Evolutionary conservation across 2,329 filamentous ascomycete species (phyloP).

Genomic region (Helotiales sp.): DNA sequence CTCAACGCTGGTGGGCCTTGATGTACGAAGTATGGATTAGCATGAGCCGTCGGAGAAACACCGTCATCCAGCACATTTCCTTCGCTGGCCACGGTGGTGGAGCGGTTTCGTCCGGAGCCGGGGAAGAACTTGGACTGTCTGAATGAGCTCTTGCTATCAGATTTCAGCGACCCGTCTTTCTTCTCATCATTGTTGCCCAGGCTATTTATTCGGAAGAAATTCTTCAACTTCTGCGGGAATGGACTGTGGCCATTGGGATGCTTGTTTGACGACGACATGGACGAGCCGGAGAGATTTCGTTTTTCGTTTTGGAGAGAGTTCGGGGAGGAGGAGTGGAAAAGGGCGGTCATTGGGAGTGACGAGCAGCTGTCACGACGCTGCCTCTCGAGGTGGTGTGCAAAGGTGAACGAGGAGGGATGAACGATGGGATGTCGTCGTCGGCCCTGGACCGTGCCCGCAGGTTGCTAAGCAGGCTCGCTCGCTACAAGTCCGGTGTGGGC

Average conservation of each 20-base stretch:
- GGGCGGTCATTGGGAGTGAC: slow-evolving; percentile 30
- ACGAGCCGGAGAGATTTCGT: slow-evolving; percentile 33
- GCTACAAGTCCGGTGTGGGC: not conserved
- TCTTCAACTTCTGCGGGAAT: slow-evolving; percentile 68
- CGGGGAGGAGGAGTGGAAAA: slow-evolving; percentile 31
- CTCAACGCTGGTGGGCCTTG: slow-evolving; percentile 91
- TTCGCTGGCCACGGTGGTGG: slow-evolving; percentile 88
- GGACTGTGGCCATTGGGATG: slow-evolving; percentile 53
- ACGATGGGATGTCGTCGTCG: slow-evolving; percentile 12
- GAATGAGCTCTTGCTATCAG: slow-evolving; percentile 52
- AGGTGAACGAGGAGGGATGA: not conserved
- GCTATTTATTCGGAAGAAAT: slow-evolving; percentile 69
- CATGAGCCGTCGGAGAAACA: slow-evolving; percentile 87
- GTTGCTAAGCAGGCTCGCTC: slow-evolving; percentile 18
- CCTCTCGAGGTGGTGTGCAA: slow-evolving; percentile 17
- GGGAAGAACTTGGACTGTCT: slow-evolving; percentile 88
- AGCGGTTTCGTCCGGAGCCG: slow-evolving; percentile 82
- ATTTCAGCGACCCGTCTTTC: slow-evolving; percentile 36
- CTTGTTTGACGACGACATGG: slow-evolving; percentile 49
- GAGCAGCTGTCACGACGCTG: slow-evolving; percentile 32
- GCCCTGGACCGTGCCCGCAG: slow-evolving; percentile 16
- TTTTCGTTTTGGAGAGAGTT: slow-evolving; percentile 34
- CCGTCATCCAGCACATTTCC: slow-evolving; percentile 86
- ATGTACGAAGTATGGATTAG: slow-evolving; percentile 96
- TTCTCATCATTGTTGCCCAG: slow-evolving; percentile 40